A percentile compares a stretch with the other conserved stretches of the same genome.
Conservation (phyloP, 768 basidiomycete genomes). For the Sarcomyxa edulis region DNA sequence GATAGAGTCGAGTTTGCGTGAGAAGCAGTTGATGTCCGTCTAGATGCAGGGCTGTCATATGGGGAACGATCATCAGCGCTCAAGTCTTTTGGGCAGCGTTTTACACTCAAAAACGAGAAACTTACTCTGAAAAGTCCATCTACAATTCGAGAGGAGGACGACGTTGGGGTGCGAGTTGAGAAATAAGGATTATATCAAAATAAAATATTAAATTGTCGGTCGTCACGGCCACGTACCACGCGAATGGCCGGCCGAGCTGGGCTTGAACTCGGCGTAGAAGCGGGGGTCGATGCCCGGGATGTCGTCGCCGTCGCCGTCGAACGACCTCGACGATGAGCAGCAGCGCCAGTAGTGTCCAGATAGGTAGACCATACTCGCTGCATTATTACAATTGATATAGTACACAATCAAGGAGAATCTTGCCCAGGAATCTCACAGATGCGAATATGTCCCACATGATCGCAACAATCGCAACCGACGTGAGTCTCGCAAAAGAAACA, state of each 20-base stretch:
- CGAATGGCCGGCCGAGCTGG: conserved; percentile 1
- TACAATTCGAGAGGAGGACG: conserved; percentile 1
- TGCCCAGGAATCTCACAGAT: no score
- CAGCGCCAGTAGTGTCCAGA: conserved; percentile 17
- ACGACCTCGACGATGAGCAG: conserved; percentile 12
- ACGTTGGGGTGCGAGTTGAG: background rate
- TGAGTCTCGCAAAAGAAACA: no score
- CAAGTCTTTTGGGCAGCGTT: background rate
- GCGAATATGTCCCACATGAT: no score
- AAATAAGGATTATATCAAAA: background rate
- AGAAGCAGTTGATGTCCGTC: conserved; percentile 33
- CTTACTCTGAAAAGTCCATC: conserved; percentile 7
- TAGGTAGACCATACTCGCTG: conserved; percentile 40
- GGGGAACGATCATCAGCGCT: background rate
- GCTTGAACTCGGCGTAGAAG: background rate
- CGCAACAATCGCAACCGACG: no score
- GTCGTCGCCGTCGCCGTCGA: conserved; percentile 6
- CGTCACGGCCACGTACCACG: background rate
- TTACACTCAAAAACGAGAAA: conserved; percentile 1
- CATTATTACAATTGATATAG: conserved; percentile 21
- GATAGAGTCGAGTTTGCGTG: conserved; percentile 39
- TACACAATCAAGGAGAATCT: no score
- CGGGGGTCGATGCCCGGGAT: conserved; percentile 6
- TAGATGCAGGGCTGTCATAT: conserved; percentile 17
- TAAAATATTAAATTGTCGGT: background rate